Evolutionary conservation across 163 green algal genomes (phyloP), one percentile per base, ranked within the genome.

Genomic region (Chlamydomonas reinhardtii): DNA sequence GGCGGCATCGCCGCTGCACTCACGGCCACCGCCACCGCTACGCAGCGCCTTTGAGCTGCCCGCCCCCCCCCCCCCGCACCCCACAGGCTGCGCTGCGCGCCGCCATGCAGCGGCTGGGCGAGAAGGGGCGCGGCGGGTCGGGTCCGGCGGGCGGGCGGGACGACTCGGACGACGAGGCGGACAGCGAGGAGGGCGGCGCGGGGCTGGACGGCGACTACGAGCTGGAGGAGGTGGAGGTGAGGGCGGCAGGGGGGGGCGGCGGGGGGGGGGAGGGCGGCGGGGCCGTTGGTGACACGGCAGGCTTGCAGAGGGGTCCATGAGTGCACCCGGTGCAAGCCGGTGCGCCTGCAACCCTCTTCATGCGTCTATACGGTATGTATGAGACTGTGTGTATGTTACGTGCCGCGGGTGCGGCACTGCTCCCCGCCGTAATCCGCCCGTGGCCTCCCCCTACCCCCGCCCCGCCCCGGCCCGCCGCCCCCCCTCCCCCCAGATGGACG

Each of bases 401-500:
- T n/a, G n/a, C n/a, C n/a, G n/a, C n/a, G n/a, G n/a, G n/a, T n/a
- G n/a, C n/a, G n/a, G n/a, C 39, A 48, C 5, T 48, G 39, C 59
- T 77, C 32, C 72, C 72, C 39, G 72, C 72, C 59, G 34, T 34
- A 34, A 25, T 34, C 72, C 72, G 11, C 34, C 52, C 39, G 31
- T 22, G 16, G 66, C 34, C 34, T 52, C 25, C 2, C 16, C 4
- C 24, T 29, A 5, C 61, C 12, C 2, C 12, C 32, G 8, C 20
- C 24, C 61, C 59, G 20, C 59, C 59, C 3, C 59, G 11, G 14
- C 27, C 29, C 64, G 27, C 64, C 31, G 29, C 64, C 29, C 2
- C 62, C 15, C 22, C 62, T 70, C 16, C 62, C 15, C 5, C 25
- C 27, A 98, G 86, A 85, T 98, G 15, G 92, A 90, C 32, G 86